Evolutionary conservation across 208 protist genomes (phyloP).

Genomic region (Leishmania turanica): DNA sequence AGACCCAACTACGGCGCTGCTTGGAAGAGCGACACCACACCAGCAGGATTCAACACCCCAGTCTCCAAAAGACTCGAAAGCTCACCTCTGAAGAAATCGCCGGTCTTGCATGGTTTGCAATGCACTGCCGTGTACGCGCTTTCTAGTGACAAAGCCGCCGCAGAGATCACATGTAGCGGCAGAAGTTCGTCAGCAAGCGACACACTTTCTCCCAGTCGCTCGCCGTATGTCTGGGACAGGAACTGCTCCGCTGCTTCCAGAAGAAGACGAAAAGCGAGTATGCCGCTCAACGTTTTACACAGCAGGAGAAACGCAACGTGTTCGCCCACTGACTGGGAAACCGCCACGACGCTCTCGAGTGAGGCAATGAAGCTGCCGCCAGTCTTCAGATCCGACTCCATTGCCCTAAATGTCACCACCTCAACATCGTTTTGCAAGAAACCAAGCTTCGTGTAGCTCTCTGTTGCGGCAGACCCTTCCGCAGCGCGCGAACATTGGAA

Average conservation of each 20-base stretch:
- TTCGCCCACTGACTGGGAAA: not conserved
- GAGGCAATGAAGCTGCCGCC: conserved; percentile 7
- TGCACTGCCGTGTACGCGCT: not conserved
- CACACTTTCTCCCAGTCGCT: conserved; percentile 9
- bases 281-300: conserved; percentile 34
- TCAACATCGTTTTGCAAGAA: conserved; percentile 61
- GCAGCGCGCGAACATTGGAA: conserved; percentile 34
- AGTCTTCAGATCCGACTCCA: conserved; percentile 27
- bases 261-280: conserved; percentile 47
- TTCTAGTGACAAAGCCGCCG: conserved; percentile 8
- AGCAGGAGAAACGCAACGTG: conserved; percentile 16
- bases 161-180: conserved; percentile 17
- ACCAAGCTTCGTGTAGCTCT: conserved; percentile 18
- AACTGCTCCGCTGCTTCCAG: conserved; percentile 56
- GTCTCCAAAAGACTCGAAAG: conserved; percentile 29
- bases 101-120: conserved; percentile 4
- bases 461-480: conserved; percentile 12
- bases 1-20: not conserved
- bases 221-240: conserved; percentile 31
- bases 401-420: conserved; percentile 44
- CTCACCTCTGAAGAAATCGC: conserved; percentile 30
- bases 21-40: conserved; percentile 28
- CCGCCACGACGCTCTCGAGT: conserved; percentile 2
- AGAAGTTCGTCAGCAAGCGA: conserved; percentile 20
- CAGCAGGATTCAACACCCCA: conserved; percentile 27